phyloP scores from a whole-genome alignment of 2,329 filamentous ascomycete species.

The Aspergillus sojae region DNA sequence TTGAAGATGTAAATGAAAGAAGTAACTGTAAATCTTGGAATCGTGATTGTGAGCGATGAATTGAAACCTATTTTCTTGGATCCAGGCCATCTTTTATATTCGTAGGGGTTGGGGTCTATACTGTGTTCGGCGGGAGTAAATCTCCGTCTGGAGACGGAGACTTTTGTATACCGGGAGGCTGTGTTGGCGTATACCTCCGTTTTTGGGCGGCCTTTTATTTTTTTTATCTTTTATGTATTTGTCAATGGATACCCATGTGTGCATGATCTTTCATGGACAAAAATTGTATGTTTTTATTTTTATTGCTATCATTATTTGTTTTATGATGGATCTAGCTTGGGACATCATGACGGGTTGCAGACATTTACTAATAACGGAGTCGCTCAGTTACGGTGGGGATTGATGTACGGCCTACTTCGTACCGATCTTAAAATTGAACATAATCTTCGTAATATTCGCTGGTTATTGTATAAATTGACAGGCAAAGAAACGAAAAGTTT shows the following conservation, averaged over 20 bases:
- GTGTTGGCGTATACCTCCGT: not conserved
- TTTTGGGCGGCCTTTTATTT: not conserved
- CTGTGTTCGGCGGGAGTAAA: not conserved
- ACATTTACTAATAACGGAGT: not conserved
- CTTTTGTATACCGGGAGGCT: not conserved
- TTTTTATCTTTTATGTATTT: no score
- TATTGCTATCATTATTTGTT: not conserved
- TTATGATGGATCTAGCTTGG: not conserved
- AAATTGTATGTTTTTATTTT: not conserved
- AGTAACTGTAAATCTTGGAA: not conserved
- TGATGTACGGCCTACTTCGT: conserved; percentile 9
- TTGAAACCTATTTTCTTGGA: not conserved
- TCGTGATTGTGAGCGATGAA: not conserved
- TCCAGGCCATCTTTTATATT: not conserved
- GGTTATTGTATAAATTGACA: not conserved
- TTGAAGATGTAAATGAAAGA: no score
- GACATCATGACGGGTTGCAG: not conserved
- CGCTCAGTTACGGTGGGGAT: not conserved
- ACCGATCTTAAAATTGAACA: conserved; percentile 9
- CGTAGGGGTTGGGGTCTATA: not conserved
- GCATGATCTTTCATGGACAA: not conserved
- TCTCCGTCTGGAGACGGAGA: not conserved
- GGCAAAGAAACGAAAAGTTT: not conserved
- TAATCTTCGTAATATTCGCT: conserved; percentile 11
- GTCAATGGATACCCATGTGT: not conserved